A percentile compares a stretch with the other conserved stretches of the same genome.
Evolutionary conservation across 495 filamentous ascomycete species (phyloP).

Genomic region (Astrothelium macrocarpum): DNA sequence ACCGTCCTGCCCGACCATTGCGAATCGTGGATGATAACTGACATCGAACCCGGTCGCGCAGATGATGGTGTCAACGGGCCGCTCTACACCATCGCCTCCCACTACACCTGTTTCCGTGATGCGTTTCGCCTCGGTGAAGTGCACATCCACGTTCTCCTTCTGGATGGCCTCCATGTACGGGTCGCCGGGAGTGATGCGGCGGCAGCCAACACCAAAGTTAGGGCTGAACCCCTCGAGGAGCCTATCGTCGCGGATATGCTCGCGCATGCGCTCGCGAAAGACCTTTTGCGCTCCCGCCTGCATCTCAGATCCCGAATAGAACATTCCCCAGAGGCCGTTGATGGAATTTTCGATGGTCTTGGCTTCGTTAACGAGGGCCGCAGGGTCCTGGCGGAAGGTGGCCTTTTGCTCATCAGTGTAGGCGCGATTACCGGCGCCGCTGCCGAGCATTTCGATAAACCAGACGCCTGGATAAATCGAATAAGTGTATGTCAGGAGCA

Average conservation of each 20-base stretch:
- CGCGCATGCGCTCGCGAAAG: conserved; percentile 30
- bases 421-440: conserved; percentile 25
- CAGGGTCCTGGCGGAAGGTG: conserved; percentile 27
- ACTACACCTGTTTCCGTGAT: conserved; percentile 29
- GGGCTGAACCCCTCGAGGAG: conserved; percentile 34
- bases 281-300: conserved; percentile 26
- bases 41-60: conserved; percentile 35
- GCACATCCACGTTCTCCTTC: conserved; percentile 31
- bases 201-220: conserved; percentile 29
- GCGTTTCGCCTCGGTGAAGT: conserved; percentile 26
- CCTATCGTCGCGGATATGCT: conserved; percentile 34
- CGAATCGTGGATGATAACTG: conserved; percentile 29
- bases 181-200: conserved; percentile 30
- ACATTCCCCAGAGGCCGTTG: conserved; percentile 32
- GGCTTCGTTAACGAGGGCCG: conserved; percentile 27
- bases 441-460: conserved; percentile 30
- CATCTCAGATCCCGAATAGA: conserved; percentile 27
- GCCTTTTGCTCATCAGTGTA: conserved; percentile 29
- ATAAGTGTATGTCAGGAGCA: background rate
- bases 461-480: conserved; percentile 19
- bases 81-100: conserved; percentile 28
- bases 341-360: conserved; percentile 34
- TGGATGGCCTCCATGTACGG: conserved; percentile 32
- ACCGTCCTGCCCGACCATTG: conserved; percentile 27
- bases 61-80: conserved; percentile 29